Evolutionary conservation across 805 yeast species (phyloP).

Genomic region (Saccharomycopsis sp.): DNA sequence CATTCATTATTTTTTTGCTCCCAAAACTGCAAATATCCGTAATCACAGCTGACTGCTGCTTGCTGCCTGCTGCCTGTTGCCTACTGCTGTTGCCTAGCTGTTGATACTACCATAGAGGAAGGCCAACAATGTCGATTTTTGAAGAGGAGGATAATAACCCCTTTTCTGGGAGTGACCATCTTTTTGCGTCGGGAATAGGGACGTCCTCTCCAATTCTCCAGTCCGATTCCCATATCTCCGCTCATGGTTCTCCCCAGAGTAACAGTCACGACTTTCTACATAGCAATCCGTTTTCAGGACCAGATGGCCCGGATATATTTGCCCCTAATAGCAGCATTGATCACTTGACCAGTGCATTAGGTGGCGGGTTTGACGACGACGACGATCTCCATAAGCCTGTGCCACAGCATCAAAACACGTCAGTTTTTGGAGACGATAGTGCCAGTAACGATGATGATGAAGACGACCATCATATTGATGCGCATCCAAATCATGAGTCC

Average conservation of each 20-base stretch:
- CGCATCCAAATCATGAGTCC: not conserved
- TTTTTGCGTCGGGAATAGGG: conserved; percentile 33
- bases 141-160: conserved; percentile 35
- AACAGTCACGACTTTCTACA: not conserved
- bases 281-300: not conserved
- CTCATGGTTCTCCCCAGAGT: not conserved
- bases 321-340: not conserved
- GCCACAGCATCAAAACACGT: not conserved
- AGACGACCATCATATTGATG: not conserved
- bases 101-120: not conserved
- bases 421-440: not conserved
- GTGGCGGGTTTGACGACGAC: not conserved
- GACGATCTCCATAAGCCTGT: not conserved
- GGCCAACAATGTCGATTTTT: conserved; percentile 14
- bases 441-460: not conserved
- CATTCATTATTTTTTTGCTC: no score
- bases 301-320: not conserved
- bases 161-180: conserved; percentile 32
- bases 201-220: conserved; percentile 10
- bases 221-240: not conserved
- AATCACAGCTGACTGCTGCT: no score
- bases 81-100: no score
- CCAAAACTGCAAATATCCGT: no score
- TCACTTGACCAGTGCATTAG: not conserved
- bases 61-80: no score